phyloP scores from a whole-genome alignment of 78 protist genomes.

The Neovahlkampfia damariscottae region DNA sequence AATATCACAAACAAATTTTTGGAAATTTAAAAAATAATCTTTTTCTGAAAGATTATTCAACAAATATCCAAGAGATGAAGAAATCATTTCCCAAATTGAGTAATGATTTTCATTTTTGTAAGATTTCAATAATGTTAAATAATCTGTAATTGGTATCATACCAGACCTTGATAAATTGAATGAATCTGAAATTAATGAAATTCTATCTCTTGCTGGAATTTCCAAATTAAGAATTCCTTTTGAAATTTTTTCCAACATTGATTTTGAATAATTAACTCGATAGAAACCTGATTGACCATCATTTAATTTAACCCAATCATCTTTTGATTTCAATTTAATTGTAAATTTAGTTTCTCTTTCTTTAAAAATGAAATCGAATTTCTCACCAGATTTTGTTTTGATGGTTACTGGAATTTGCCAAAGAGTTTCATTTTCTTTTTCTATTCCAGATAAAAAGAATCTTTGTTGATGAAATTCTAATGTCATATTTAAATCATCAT shows the following conservation, averaged over 20 bases:
- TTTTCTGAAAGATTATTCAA: neutral
- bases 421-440: neutral
- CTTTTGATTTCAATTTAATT: neutral
- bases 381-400: neutral
- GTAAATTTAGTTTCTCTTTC: neutral
- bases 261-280: too few species aligned
- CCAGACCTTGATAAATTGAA: neutral
- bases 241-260: too few species aligned
- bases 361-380: neutral
- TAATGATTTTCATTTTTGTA: neutral
- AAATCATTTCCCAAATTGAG: neutral
- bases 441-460: neutral
- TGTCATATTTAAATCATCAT: neutral
- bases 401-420: neutral
- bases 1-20: neutral
- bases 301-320: too few species aligned
- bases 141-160: neutral
- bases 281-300: too few species aligned
- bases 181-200: too few species aligned
- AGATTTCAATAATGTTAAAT: neutral
- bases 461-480: neutral
- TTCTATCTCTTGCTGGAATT: too few species aligned
- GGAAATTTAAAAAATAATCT: neutral
- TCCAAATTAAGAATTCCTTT: too few species aligned
- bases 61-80: neutral